Conservation (phyloP, 371 early-diverging fungal genomes). For the Syncephalastrum monosporum region DNA sequence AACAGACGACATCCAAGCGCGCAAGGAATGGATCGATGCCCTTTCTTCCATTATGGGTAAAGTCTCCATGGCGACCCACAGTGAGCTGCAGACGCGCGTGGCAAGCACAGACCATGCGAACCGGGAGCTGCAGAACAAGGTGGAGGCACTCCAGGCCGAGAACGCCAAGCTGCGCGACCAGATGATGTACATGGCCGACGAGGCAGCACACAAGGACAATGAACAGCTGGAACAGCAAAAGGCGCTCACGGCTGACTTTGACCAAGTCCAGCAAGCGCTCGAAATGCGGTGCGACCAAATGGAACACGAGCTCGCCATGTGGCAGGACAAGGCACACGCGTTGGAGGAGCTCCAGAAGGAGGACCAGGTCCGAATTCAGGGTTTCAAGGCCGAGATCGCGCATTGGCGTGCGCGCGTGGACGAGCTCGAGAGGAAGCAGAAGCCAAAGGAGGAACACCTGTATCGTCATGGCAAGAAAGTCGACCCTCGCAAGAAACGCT, state of each 20-base stretch:
- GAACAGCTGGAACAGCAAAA: slow-evolving; percentile 19
- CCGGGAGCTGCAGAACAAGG: slow-evolving; percentile 31
- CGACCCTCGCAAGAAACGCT: no score
- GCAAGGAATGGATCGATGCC: slow-evolving; percentile 50
- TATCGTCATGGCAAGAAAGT: background rate
- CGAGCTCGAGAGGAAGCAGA: slow-evolving; percentile 18
- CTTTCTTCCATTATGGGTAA: slow-evolving; percentile 54
- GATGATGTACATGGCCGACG: slow-evolving; percentile 22
- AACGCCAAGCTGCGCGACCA: slow-evolving; percentile 31
- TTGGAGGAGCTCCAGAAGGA: slow-evolving; percentile 21
- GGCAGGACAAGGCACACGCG: slow-evolving; percentile 18
- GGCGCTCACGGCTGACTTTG: slow-evolving; percentile 17
- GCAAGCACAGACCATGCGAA: slow-evolving; percentile 39
- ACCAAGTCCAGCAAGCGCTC: slow-evolving; percentile 21
- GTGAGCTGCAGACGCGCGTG: slow-evolving; percentile 39
- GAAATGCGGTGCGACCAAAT: slow-evolving; percentile 30
- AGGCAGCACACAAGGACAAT: slow-evolving; percentile 15
- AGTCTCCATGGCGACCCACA: slow-evolving; percentile 48
- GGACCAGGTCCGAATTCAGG: slow-evolving; percentile 2
- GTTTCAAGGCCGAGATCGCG: slow-evolving; percentile 13
- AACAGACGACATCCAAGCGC: slow-evolving; percentile 39
- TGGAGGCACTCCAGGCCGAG: slow-evolving; percentile 28
- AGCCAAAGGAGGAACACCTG: slow-evolving; percentile 7
- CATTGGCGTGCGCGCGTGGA: slow-evolving; percentile 25
- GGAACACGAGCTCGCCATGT: slow-evolving; percentile 19